A percentile compares a stretch with the other conserved stretches of the same genome.
Conservation (phyloP, 2,329 filamentous ascomycete species). For the Cephalotrichum gorgonifer region DNA sequence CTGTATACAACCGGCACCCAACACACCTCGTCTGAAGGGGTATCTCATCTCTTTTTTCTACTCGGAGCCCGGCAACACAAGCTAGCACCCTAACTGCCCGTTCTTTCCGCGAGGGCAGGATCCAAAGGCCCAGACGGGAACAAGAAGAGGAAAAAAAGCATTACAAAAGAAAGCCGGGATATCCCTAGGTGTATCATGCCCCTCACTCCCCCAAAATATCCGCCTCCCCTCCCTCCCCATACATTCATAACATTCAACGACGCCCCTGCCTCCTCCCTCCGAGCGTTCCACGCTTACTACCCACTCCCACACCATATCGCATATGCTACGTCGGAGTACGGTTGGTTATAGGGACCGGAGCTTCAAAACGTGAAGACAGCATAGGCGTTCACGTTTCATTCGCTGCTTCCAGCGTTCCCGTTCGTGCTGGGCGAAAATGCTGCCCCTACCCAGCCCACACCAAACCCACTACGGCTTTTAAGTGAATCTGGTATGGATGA, state of each 20-base stretch:
- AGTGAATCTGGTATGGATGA: constrained; percentile 96
- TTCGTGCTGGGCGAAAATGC: background rate
- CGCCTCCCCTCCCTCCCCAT: background rate
- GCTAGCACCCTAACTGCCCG: background rate
- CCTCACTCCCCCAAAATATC: background rate
- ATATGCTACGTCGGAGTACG: background rate
- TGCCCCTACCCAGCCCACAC: background rate
- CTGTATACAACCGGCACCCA: background rate
- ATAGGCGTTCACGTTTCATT: background rate
- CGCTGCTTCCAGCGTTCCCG: background rate
- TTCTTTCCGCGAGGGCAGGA: background rate
- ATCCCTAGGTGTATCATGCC: background rate
- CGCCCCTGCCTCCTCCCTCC: background rate
- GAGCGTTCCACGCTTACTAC: background rate
- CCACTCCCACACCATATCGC: background rate
- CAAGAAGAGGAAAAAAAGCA: background rate
- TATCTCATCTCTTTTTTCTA: background rate
- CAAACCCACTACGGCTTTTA: constrained; percentile 30
- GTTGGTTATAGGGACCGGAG: too few relatives aligned
- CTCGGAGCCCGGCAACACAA: background rate
- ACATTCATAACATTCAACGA: background rate
- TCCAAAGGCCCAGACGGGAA: background rate
- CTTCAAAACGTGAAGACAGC: too few relatives aligned
- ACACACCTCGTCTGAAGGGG: background rate
- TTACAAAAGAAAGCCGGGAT: background rate